Conservation (phyloP, 1,284 basidiomycete species). For the Malassezia yamatoensis region DNA sequence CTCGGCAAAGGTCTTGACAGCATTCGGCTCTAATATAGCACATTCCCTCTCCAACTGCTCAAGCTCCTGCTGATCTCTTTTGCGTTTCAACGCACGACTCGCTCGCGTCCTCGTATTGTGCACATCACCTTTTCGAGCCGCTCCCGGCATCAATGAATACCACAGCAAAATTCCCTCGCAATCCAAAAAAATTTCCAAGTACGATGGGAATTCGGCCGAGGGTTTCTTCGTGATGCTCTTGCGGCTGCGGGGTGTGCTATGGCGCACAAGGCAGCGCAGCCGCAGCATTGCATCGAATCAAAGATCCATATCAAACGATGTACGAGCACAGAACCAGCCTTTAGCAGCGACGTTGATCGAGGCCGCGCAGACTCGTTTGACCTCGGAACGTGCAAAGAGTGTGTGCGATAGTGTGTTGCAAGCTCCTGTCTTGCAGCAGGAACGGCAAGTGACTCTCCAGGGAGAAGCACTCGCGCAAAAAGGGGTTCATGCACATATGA, state of each 20-base stretch:
- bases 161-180: too few relatives aligned
- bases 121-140: constrained; percentile 2
- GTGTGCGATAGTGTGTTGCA: not conserved
- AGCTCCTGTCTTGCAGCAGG: not conserved
- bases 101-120: constrained; percentile 17
- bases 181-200: not conserved
- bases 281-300: not conserved
- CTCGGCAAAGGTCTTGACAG: constrained; percentile 23
- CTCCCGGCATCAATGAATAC: not conserved
- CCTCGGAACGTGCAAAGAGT: not conserved
- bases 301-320: not conserved
- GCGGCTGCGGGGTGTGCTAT: not conserved
- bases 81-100: constrained; percentile 25
- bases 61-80: constrained; percentile 32
- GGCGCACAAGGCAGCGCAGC: constrained; percentile 4
- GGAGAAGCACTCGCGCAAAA: not conserved
- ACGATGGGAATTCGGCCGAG: constrained; percentile 7
- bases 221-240: not conserved
- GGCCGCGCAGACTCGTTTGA: not conserved
- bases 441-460: not conserved
- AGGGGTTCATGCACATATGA: not conserved
- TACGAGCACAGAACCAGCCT: not conserved
- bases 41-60: constrained; percentile 25
- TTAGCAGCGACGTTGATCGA: not conserved
- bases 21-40: constrained; percentile 7